Evolutionary conservation across 1,284 basidiomycete genomes (phyloP).

Genomic region (Grifola frondosa): DNA sequence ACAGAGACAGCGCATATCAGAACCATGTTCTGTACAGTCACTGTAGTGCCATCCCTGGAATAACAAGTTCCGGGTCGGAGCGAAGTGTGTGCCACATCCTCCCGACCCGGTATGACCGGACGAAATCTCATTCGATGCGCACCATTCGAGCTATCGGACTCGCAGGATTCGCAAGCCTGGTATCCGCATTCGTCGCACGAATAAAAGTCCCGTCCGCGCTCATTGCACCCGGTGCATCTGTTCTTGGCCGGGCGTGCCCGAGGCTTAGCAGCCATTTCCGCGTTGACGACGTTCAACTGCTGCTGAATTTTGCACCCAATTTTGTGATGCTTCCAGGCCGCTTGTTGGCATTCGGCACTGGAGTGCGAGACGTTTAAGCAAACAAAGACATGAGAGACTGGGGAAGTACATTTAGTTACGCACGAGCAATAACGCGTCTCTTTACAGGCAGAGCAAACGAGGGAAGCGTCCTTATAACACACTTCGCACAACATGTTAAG

Average conservation of each 20-base stretch:
- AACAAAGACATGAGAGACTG: too few species aligned
- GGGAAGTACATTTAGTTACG: constrained; percentile 4
- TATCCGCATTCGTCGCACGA: constrained; percentile 38
- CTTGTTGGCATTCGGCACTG: constrained; percentile 28
- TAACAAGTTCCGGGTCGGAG: too few species aligned
- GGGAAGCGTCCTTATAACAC: constrained; percentile 13
- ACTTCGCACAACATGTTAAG: constrained; percentile 13
- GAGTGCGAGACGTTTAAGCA: not conserved
- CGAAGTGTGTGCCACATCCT: too few species aligned
- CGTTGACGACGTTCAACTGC: constrained; percentile 29
- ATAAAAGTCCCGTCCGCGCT: constrained; percentile 13
- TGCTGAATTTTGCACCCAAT: constrained; percentile 36
- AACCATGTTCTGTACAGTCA: too few species aligned
- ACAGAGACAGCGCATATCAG: too few species aligned
- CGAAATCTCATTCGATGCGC: too few species aligned
- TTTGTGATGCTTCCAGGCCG: constrained; percentile 35
- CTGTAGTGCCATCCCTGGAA: too few species aligned
- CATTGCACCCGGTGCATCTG: constrained; percentile 11
- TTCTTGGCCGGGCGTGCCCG: constrained; percentile 3
- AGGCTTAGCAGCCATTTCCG: constrained; percentile 20
- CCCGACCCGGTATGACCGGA: too few species aligned
- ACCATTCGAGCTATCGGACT: constrained; percentile 31
- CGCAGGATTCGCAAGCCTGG: constrained; percentile 36
- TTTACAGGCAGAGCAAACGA: constrained; percentile 20
- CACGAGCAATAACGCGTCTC: constrained; percentile 24